Evolutionary conservation across 257 asterid genomes (phyloP).

Genomic region (Rehmannia glutinosa): DNA sequence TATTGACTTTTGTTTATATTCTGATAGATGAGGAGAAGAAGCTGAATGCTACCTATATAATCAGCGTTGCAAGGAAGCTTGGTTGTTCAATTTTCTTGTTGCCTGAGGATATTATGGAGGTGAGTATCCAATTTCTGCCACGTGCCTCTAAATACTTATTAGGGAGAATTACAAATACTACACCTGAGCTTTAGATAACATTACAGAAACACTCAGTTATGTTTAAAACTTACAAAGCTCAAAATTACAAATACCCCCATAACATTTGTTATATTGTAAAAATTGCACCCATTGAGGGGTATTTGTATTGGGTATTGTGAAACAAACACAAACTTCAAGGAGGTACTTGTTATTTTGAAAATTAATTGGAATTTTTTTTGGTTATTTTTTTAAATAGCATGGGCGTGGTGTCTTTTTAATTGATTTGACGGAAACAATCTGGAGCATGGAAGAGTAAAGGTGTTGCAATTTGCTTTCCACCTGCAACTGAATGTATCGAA

Average conservation of each 20-base stretch:
- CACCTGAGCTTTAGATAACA: no score
- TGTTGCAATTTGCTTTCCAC: constrained; percentile 4
- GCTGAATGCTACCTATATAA: constrained; percentile 93
- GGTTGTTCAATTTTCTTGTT: constrained; percentile 95
- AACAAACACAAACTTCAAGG: no score
- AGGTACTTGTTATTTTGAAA: no score
- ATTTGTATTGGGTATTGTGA: no score
- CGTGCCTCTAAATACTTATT: constrained; percentile 11
- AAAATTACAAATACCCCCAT: no score
- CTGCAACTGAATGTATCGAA: neutral
- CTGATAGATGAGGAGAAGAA: constrained; percentile 81
- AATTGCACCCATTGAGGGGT: no score
- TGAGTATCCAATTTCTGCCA: constrained; percentile 26
- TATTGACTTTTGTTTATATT: constrained; percentile 14
- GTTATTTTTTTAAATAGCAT: neutral
- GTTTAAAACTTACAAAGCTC: no score
- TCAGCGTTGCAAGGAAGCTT: constrained; percentile 95
- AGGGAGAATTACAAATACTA: no score
- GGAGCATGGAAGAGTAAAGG: neutral
- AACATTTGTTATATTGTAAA: no score
- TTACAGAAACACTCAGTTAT: no score
- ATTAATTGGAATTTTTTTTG: no score
- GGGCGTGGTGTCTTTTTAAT: neutral
- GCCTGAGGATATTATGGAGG: constrained; percentile 98
- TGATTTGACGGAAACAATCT: neutral